These are phyloP conservation scores for Botrytis tulipae DNA, from an alignment of 2,329 filamentous ascomycete species.

Conservation along the genomic window DNA sequence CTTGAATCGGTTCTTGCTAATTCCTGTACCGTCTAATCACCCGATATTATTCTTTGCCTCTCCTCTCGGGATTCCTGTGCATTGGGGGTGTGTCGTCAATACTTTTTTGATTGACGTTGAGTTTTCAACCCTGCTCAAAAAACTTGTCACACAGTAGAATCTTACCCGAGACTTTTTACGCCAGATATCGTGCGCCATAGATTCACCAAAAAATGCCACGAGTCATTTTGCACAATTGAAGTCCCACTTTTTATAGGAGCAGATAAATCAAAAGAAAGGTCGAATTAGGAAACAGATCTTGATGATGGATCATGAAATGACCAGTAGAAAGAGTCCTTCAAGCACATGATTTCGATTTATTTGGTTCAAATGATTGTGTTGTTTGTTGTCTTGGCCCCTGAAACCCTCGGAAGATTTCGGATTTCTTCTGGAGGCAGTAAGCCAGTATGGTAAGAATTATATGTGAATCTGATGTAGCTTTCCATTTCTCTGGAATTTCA, in stretches of 20 bases:
- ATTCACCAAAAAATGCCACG: slow-evolving; percentile 12
- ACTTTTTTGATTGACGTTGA: neutral
- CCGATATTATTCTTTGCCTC: neutral
- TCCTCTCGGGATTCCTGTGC: neutral
- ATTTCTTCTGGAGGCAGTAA: neutral
- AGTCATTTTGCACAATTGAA: slow-evolving; percentile 10
- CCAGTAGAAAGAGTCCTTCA: neutral
- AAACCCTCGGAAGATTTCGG: slow-evolving; percentile 11
- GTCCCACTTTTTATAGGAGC: slow-evolving; percentile 8
- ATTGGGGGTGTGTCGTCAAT: neutral
- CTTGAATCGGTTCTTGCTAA: neutral
- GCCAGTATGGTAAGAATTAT: neutral
- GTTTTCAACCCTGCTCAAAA: slow-evolving; percentile 7
- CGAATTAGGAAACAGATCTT: neutral
- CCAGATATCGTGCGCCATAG: neutral
- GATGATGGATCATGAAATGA: neutral
- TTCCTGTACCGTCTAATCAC: neutral
- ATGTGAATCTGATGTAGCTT: neutral
- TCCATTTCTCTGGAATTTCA: neutral
- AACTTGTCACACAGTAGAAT: neutral
- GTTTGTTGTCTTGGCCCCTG: neutral
- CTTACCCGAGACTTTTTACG: slow-evolving; percentile 9
- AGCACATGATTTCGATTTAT: neutral
- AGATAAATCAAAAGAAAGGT: neutral
- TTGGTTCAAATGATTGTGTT: neutral